These are phyloP conservation scores for Chlamydomonas sp. DNA, from an alignment of 139 green algal genomes.

Conservation along the genomic window DNA sequence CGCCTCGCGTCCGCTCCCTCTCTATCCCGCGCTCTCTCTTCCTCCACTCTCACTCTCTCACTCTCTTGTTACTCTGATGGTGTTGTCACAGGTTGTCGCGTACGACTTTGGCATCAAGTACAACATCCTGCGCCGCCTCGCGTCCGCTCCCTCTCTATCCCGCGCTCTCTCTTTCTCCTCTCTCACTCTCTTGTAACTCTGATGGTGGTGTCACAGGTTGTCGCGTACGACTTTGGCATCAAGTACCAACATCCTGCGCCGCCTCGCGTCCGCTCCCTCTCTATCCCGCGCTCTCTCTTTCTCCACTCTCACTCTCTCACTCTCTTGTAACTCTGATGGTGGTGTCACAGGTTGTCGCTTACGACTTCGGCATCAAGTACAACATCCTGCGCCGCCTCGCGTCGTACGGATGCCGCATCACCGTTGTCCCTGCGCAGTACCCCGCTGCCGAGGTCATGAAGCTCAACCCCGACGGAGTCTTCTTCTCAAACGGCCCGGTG, in stretches of 20 bases:
- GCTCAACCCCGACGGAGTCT: conserved; percentile 95
- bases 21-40: no score
- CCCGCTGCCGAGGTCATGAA: conserved; percentile 85
- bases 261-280: conserved; percentile 86
- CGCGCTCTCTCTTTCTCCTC: no score
- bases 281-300: no score
- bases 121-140: conserved; percentile 96
- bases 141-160: no score
- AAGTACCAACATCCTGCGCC: conserved; percentile 99
- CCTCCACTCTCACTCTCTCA: no score
- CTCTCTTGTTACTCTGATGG: no score
- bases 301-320: no score
- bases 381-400: conserved; percentile 97
- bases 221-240: conserved; percentile 96
- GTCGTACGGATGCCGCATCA: conserved; percentile 88
- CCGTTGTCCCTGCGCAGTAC: conserved; percentile 88
- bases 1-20: conserved; percentile 86
- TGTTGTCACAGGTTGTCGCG: conserved; percentile 86
- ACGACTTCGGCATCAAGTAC: conserved; percentile 98
- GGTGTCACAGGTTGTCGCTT: conserved; percentile 90
- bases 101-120: conserved; percentile 98
- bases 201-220: conserved; percentile 81
- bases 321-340: no score
- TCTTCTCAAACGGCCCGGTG: conserved; percentile 93
- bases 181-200: no score